phyloP scores from a whole-genome alignment of 208 protist genomes.

The Leishmania braziliensis region DNA sequence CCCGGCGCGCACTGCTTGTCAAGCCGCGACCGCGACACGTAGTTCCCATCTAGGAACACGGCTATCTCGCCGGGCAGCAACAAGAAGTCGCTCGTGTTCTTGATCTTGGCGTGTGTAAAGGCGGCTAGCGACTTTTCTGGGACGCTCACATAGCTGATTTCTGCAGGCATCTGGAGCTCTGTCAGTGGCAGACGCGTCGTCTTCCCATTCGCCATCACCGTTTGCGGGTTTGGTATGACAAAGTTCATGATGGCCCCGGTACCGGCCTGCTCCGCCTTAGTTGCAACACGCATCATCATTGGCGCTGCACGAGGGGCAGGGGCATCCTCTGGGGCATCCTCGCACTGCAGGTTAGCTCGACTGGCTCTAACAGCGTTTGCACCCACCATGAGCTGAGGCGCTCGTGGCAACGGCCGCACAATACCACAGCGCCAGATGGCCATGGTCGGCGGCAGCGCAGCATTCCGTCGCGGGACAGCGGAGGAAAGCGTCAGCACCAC shows the following conservation, averaged over 20 bases:
- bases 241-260: slow-evolving; percentile 29
- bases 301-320: neutral
- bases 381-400: neutral
- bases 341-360: neutral
- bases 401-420: slow-evolving; percentile 4
- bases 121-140: slow-evolving; percentile 22
- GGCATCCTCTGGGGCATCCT: too few species aligned
- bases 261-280: slow-evolving; percentile 21
- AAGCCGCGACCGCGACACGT: slow-evolving; percentile 22
- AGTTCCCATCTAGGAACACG: slow-evolving; percentile 34
- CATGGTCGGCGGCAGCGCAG: slow-evolving; percentile 21
- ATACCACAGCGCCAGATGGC: slow-evolving; percentile 27
- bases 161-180: slow-evolving; percentile 24
- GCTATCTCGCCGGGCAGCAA: slow-evolving; percentile 23
- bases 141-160: slow-evolving; percentile 28
- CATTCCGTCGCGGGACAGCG: slow-evolving; percentile 20
- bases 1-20: slow-evolving; percentile 23
- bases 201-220: slow-evolving; percentile 31
- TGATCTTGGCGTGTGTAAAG: slow-evolving; percentile 28
- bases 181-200: slow-evolving; percentile 26
- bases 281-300: slow-evolving; percentile 11
- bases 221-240: slow-evolving; percentile 24
- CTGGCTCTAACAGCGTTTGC: too few species aligned
- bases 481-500: slow-evolving; percentile 28
- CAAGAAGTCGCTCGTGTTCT: slow-evolving; percentile 28